These are phyloP conservation scores for Lactifluus pinguis DNA, from an alignment of 768 basidiomycete species.

Conservation along the genomic window DNA sequence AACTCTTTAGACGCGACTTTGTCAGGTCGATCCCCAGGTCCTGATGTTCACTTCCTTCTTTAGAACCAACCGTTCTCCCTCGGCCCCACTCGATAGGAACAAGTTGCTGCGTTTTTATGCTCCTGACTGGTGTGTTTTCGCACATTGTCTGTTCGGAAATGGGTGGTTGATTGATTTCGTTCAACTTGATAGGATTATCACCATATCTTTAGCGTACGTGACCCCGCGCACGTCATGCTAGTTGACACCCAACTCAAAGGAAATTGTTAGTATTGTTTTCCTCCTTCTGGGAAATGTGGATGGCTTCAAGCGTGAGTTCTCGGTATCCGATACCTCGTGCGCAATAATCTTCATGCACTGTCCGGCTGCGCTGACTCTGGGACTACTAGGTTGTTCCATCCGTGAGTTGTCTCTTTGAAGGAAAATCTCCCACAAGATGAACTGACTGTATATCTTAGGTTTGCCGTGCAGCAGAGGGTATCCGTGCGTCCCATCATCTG, in stretches of 20 bases:
- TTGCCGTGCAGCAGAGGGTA: constrained; percentile 66
- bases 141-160: background rate
- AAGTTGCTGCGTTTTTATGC: constrained; percentile 54
- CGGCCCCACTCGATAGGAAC: background rate
- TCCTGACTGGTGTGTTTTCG: constrained; percentile 57
- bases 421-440: background rate
- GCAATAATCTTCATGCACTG: constrained; percentile 23
- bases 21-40: too few relatives aligned
- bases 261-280: constrained; percentile 38
- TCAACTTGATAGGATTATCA: constrained; percentile 45
- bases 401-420: constrained; percentile 26
- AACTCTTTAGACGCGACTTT: background rate
- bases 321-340: constrained; percentile 66
- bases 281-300: constrained; percentile 54
- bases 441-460: constrained; percentile 32
- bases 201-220: constrained; percentile 56
- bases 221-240: background rate
- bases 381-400: constrained; percentile 27
- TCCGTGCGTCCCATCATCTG: constrained; percentile 38
- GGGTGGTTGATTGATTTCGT: background rate
- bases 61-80: background rate
- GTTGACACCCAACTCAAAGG: constrained; percentile 22
- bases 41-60: background rate
- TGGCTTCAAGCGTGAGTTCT: constrained; percentile 73
- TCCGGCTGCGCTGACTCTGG: constrained; percentile 19